Evolutionary conservation across 768 basidiomycete species (phyloP), one percentile per base, ranked within the genome.

Genomic region (Boletus patriciae): DNA sequence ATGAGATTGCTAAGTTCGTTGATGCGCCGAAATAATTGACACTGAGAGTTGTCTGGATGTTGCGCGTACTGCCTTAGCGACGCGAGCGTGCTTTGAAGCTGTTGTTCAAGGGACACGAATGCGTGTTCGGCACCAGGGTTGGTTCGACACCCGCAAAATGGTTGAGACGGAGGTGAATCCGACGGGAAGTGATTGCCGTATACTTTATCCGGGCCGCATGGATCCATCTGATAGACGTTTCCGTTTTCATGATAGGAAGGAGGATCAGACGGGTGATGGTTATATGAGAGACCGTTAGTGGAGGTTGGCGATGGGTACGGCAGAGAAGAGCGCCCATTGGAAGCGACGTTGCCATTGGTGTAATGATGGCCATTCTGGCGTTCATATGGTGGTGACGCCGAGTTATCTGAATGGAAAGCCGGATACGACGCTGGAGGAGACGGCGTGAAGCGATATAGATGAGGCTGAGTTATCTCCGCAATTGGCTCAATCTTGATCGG

Each of bases 371-470:
- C 63, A 43, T 70, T 73, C 46, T 71, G 70, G 3, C 70, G 66
- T 70, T 74, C 64, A 64, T 72, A 61, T 47, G 70, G 64, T 62
- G 71, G 62, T 69, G 76, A 74, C 54, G 72, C 61, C 58, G 68
- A 68, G 16, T 61, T 72, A 57, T 82, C 80, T 46, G 76, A 68
- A 65, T 81, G 77, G 71, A 80, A 81, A 43, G 74, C 76, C 36
- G 83, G 76, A 72, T 83, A 83, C 59, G 80, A 79, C 61, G 80
- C 76, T 52, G 77, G 79, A 57, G 82, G 83, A 6, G 85, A 87
- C 12, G 83, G 80, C 19, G 85, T 84, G 73, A 88, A 86, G 59
- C 87, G 85, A 72, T 89, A 88, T 40, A 88, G 78, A 61, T 80
- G 78, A 13, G 80, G 69, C 42, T 74, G 72, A 33, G 78, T 69